Evolutionary conservation across 805 yeast species (phyloP), one percentile per base, ranked within the genome.

Genomic region (Yarrowia alimentaria): DNA sequence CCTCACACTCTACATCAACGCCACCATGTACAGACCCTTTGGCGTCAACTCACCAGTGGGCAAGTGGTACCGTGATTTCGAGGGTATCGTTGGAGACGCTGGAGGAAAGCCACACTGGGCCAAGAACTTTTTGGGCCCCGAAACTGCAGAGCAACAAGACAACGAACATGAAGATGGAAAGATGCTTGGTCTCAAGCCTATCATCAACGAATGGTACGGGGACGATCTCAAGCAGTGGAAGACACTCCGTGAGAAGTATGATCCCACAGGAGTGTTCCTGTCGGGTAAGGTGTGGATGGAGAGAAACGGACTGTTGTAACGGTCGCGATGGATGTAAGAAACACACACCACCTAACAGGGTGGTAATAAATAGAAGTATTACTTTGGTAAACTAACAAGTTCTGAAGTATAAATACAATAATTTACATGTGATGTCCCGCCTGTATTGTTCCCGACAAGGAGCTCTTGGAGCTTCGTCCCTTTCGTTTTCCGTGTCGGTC

Each of bases 51-150:
- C 89, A 9, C 82, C 85, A 34, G 80, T 88, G 26, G 58, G 57
- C 34, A 75, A 79, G 57, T 91, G 97, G 96, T 91, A 77, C 68
- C 76, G 76, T 43, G 71, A 74, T n/a, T 91, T 91, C 66, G 99
- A 91, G 67, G 77, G 78, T 49, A 77, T 87, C 1, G 72, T 90
- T 74, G 75, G 74, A 45, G 80, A 78, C 20, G 89, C 84, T 21
- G 89, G 85, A 28, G 99, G 99, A 34, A 85, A 81, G 64, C 99
- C 99, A 2, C 99, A 91, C 66, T 91, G 99, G 99, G 99, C 99
- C 13, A 91, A 91, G 72, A 90, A 89, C 67, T 91, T 88, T 65
- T 71, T 85, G 52, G 95, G 95, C 1, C 69, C 77, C 3, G 65
- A 69, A 10, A 62, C 61, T 2, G 77, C 74, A 48, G 64, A 70